Evolutionary conservation across 2,329 filamentous ascomycete genomes (phyloP).

Genomic region (Pseudocercospora eumusae): DNA sequence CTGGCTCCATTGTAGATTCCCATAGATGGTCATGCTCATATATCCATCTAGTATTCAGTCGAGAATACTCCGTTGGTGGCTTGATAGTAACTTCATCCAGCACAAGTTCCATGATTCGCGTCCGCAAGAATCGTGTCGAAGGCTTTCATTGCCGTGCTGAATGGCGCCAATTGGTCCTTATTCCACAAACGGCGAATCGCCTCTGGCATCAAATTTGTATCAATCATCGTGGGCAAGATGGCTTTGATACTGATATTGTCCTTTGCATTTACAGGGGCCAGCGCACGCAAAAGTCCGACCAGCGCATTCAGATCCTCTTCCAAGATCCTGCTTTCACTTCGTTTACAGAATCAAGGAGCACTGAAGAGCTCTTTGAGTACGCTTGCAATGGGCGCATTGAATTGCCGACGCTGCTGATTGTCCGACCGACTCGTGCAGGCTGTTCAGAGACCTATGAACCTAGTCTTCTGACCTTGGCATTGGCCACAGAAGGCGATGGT

Average conservation of each 20-base stretch:
- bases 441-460: neutral
- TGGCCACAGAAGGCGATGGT: neutral
- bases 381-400: neutral
- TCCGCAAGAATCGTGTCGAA: slow-evolving; percentile 40
- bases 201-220: slow-evolving; percentile 39
- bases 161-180: slow-evolving; percentile 40
- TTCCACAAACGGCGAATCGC: slow-evolving; percentile 36
- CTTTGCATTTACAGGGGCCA: slow-evolving; percentile 33
- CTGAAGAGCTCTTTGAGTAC: neutral
- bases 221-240: slow-evolving; percentile 41
- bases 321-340: neutral
- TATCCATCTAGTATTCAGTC: slow-evolving; percentile 46
- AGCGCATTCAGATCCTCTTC: slow-evolving; percentile 19
- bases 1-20: slow-evolving; percentile 35
- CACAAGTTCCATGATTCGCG: slow-evolving; percentile 44
- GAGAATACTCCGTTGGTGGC: slow-evolving; percentile 42
- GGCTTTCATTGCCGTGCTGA: slow-evolving; percentile 41
- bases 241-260: slow-evolving; percentile 43
- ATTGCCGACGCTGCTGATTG: neutral
- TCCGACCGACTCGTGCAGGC: neutral
- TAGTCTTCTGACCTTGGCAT: neutral
- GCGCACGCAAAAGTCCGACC: slow-evolving; percentile 39
- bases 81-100: slow-evolving; percentile 47
- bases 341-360: neutral
- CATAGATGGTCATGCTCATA: slow-evolving; percentile 40